phyloP scores from a whole-genome alignment of 345 rosid genomes.

The Eucalyptus caleyi region DNA sequence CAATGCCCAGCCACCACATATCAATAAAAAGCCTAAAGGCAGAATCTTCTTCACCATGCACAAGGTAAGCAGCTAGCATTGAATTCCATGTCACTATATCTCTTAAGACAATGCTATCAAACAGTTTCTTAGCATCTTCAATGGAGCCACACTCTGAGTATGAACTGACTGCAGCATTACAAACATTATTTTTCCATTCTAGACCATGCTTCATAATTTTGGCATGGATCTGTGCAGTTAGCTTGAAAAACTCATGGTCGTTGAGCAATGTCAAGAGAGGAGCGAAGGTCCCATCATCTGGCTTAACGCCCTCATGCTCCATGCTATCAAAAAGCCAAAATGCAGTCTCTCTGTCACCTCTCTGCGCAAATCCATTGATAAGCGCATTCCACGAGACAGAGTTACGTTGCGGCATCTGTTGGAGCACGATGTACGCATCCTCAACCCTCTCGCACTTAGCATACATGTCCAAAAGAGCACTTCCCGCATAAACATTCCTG shows the following conservation, averaged over 20 bases:
- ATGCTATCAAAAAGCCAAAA: slow-evolving; percentile 44
- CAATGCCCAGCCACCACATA: slow-evolving; percentile 30
- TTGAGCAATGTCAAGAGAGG: slow-evolving; percentile 66
- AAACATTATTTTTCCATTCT: slow-evolving; percentile 28
- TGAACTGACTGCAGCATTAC: slow-evolving; percentile 48
- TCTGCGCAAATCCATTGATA: slow-evolving; percentile 53
- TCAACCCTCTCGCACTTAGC: slow-evolving; percentile 49
- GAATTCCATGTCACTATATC: slow-evolving; percentile 76
- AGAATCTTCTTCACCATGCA: slow-evolving; percentile 30
- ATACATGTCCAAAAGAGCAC: slow-evolving; percentile 67
- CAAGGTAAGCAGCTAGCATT: slow-evolving; percentile 49
- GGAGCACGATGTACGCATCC: slow-evolving; percentile 40
- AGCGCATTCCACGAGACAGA: slow-evolving; percentile 69
- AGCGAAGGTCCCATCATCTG: slow-evolving; percentile 66
- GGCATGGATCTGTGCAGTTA: slow-evolving; percentile 38
- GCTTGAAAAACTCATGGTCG: slow-evolving; percentile 14
- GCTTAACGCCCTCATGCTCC: slow-evolving; percentile 33
- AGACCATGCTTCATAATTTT: slow-evolving; percentile 46
- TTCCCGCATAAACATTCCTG: slow-evolving; percentile 7
- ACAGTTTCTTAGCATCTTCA: slow-evolving; percentile 37
- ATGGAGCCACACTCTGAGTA: slow-evolving; percentile 58
- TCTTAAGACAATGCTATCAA: slow-evolving; percentile 24
- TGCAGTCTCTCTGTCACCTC: slow-evolving; percentile 18
- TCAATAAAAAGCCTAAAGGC: slow-evolving; percentile 39
- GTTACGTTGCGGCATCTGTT: slow-evolving; percentile 33